Evolutionary conservation across 768 basidiomycete species (phyloP).

Genomic region (Russula compacta): DNA sequence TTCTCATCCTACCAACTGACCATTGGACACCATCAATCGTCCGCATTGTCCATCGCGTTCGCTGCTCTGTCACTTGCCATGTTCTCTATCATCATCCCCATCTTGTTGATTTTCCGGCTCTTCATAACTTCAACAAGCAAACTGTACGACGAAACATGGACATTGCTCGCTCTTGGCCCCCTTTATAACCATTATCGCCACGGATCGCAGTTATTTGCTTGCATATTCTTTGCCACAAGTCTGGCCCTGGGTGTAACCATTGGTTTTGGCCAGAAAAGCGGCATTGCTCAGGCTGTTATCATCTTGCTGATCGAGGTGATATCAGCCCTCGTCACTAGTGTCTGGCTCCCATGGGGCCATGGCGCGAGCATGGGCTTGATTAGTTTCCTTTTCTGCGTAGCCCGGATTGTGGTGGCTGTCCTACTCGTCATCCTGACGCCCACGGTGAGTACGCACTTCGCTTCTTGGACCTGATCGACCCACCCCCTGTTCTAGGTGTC

Average conservation of each 20-base stretch:
- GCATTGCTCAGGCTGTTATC: slow-evolving; percentile 85
- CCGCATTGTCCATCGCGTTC: slow-evolving; percentile 58
- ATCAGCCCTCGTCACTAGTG: slow-evolving; percentile 78
- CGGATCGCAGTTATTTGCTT: slow-evolving; percentile 83
- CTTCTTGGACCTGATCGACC: slow-evolving; percentile 8
- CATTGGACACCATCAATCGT: slow-evolving; percentile 40
- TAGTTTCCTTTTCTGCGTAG: slow-evolving; percentile 88
- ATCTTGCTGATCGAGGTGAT: slow-evolving; percentile 84
- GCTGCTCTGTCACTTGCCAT: slow-evolving; percentile 74
- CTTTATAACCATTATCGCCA: slow-evolving; percentile 93
- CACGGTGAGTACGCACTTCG: slow-evolving; percentile 38
- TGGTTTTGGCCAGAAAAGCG: slow-evolving; percentile 83
- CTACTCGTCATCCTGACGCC: slow-evolving; percentile 85
- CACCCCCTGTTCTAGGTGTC: slow-evolving; percentile 49
- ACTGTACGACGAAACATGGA: slow-evolving; percentile 90
- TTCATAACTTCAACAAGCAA: slow-evolving; percentile 76
- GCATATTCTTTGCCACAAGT: slow-evolving; percentile 72
- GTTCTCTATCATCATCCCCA: slow-evolving; percentile 71
- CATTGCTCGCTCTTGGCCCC: slow-evolving; percentile 81
- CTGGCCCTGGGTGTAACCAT: slow-evolving; percentile 76
- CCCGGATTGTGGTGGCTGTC: slow-evolving; percentile 83
- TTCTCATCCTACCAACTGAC: slow-evolving; percentile 87
- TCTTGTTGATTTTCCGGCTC: slow-evolving; percentile 67
- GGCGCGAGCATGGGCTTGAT: slow-evolving; percentile 96
- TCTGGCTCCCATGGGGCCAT: slow-evolving; percentile 95